Conservation (phyloP, 2,329 filamentous ascomycete genomes). For the Fusarium multiceps region DNA sequence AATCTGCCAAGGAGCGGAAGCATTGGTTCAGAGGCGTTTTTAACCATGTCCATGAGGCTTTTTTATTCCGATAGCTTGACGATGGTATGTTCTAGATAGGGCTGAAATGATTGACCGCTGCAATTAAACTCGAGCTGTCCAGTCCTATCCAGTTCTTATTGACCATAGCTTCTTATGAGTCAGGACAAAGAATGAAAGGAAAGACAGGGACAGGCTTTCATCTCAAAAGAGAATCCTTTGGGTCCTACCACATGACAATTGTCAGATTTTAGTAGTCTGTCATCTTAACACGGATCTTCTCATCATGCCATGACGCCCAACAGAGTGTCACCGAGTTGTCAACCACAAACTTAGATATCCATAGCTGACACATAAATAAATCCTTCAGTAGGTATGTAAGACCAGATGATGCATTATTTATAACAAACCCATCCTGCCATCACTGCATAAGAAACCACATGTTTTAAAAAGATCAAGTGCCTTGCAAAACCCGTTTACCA, state of each 20-base stretch:
- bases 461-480: not conserved
- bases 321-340: not conserved
- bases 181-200: not conserved
- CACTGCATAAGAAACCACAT: not conserved
- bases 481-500: conserved; percentile 27
- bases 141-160: not conserved
- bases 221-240: not conserved
- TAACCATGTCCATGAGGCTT: not conserved
- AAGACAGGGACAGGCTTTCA: not conserved
- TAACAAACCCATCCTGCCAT: not conserved
- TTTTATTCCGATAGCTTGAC: not conserved
- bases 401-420: not conserved
- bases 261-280: conserved; percentile 18
- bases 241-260: not conserved
- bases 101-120: conserved; percentile 47
- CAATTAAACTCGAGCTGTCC: not conserved
- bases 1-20: conserved; percentile 17
- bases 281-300: conserved; percentile 7
- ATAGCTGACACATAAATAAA: not conserved
- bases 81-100: conserved; percentile 5
- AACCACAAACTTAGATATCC: conserved; percentile 12
- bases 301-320: conserved; percentile 1
- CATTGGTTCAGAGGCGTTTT: conserved; percentile 14
- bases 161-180: not conserved
- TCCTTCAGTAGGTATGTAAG: not conserved